Percentiles rank a stretch among this genome's conserved stretches.
These are phyloP conservation scores for Paramyrothecium sp. DNA, from an alignment of 2,329 filamentous ascomycete genomes.

Conservation along the genomic window DNA sequence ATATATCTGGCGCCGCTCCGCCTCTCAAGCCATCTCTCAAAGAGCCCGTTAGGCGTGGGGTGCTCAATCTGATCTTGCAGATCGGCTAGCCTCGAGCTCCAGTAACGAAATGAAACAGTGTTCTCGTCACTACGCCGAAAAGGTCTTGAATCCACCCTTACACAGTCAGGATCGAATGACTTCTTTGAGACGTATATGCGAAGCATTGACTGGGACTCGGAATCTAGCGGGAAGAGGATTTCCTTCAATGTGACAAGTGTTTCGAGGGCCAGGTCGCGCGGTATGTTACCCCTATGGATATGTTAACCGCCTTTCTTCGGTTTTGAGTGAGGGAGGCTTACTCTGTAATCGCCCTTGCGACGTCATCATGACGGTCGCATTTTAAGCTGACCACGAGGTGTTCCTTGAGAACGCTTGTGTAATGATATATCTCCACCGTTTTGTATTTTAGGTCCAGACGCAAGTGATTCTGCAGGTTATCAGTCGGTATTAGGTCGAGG, in stretches of 20 bases:
- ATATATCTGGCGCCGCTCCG: slow-evolving; percentile 16
- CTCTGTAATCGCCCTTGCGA: not conserved
- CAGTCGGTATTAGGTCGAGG: slow-evolving; percentile 6
- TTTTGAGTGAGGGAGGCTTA: not conserved
- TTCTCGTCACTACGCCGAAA: slow-evolving; percentile 3
- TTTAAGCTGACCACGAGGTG: not conserved
- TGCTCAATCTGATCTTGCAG: slow-evolving; percentile 15
- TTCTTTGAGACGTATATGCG: not conserved
- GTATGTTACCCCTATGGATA: not conserved
- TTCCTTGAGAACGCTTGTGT: slow-evolving; percentile 8
- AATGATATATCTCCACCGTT: slow-evolving; percentile 7
- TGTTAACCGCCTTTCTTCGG: not conserved
- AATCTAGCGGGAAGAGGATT: slow-evolving; percentile 1
- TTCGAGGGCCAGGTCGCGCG: slow-evolving; percentile 2
- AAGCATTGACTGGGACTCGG: slow-evolving; percentile 1
- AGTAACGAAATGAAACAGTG: slow-evolving; percentile 8
- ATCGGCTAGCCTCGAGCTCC: slow-evolving; percentile 8
- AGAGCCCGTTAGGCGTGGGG: slow-evolving; percentile 11
- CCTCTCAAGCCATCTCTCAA: slow-evolving; percentile 13
- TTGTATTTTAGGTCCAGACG: slow-evolving; percentile 2
- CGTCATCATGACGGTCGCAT: not conserved
- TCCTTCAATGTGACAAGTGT: not conserved
- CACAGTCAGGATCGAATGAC: slow-evolving; percentile 2
- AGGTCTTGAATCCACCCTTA: not conserved
- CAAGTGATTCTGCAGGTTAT: slow-evolving; percentile 8